Percentiles rank a stretch among this genome's conserved stretches.
These are phyloP conservation scores for Phialophora tarda DNA, from an alignment of 2,329 filamentous ascomycete species.

Conservation along the genomic window DNA sequence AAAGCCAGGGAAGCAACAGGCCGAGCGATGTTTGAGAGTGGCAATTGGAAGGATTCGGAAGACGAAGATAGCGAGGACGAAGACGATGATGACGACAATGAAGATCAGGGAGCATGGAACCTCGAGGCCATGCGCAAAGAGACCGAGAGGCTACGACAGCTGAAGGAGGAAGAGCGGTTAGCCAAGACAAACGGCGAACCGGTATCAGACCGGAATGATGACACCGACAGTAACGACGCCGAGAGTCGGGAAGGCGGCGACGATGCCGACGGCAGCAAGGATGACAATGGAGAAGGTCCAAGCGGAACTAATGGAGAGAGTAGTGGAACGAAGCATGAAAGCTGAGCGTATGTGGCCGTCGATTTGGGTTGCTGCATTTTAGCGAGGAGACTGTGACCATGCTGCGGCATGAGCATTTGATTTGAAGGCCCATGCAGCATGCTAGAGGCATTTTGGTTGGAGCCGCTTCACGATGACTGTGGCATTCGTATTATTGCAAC, in stretches of 20 bases:
- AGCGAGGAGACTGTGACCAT: conserved; percentile 13
- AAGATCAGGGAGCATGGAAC: conserved; percentile 67
- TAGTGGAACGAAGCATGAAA: conserved; percentile 23
- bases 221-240: conserved; percentile 23
- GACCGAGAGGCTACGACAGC: conserved; percentile 75
- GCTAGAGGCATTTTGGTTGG: background rate
- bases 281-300: conserved; percentile 1
- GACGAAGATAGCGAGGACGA: conserved; percentile 67
- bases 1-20: conserved; percentile 95
- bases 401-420: background rate
- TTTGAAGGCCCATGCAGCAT: background rate
- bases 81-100: conserved; percentile 66
- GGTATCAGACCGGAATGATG: conserved; percentile 29
- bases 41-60: conserved; percentile 78
- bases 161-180: conserved; percentile 77
- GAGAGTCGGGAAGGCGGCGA: conserved; percentile 25
- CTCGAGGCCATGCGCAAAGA: conserved; percentile 80
- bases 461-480: background rate
- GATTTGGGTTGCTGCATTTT: conserved; percentile 1
- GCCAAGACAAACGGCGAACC: conserved; percentile 45
- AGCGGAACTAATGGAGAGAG: conserved; percentile 20
- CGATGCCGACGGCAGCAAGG: conserved; percentile 26
- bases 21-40: conserved; percentile 92
- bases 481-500: background rate
- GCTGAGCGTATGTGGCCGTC: background rate